phyloP scores from a whole-genome alignment of 768 basidiomycete genomes.

The Termitomyces eurrhizus region DNA sequence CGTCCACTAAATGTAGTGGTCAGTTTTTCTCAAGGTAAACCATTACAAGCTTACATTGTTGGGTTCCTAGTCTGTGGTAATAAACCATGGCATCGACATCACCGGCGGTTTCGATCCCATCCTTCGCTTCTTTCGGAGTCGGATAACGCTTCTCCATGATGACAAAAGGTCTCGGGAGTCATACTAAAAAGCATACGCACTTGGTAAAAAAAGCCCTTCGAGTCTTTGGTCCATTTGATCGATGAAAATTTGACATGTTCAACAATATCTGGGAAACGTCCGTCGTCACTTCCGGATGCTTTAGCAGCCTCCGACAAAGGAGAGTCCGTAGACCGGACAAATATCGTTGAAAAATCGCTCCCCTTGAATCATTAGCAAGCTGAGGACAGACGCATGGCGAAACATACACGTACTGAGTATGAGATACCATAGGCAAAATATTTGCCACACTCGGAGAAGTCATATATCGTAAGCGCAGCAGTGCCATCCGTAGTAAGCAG shows the following conservation, averaged over 20 bases:
- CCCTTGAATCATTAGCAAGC: conserved; percentile 39
- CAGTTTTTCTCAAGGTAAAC: conserved; percentile 2
- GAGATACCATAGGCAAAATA: conserved; percentile 78
- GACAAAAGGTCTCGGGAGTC: conserved; percentile 6
- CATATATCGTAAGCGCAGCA: conserved; percentile 51
- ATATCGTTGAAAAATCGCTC: conserved; percentile 69
- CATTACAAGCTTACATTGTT: conserved; percentile 47
- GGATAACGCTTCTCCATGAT: conserved; percentile 48
- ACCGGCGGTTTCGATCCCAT: conserved; percentile 55
- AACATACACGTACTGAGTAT: conserved; percentile 43
- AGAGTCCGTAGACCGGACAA: conserved; percentile 56
- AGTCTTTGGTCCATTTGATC: conserved; percentile 73
- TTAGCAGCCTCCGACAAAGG: conserved; percentile 47
- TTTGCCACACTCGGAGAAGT: conserved; percentile 65
- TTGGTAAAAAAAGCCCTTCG: conserved; percentile 85
- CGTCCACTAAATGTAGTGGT: conserved; percentile 44
- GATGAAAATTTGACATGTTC: conserved; percentile 75
- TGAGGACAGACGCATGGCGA: not conserved
- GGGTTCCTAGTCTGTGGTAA: conserved; percentile 71
- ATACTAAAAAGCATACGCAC: conserved; percentile 18
- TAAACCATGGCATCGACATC: conserved; percentile 72
- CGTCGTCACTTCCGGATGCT: conserved; percentile 39
- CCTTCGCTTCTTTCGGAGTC: conserved; percentile 38
- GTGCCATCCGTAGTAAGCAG: conserved; percentile 70
- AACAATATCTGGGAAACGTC: conserved; percentile 60